Base-by-base conservation (phyloP, 352 stramenopile species). In the Pythium brassicae region DNA sequence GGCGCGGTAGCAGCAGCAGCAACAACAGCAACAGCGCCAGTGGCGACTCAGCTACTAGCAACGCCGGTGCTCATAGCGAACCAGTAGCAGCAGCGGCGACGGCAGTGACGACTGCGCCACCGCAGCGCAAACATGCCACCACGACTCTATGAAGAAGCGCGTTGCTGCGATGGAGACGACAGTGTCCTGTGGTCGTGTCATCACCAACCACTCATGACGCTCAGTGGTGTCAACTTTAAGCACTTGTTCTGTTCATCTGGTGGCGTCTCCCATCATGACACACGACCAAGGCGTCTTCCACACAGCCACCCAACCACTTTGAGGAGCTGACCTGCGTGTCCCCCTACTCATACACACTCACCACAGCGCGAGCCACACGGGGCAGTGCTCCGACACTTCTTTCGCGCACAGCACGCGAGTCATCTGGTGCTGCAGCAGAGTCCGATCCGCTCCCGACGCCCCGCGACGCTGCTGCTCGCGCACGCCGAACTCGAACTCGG, bases 331-430 rank as follows among this genome's bases (percentile, higher is more conserved):
- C n/a, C n/a, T n/a, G n/a, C n/a, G n/a, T n/a, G n/a, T n/a, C n/a
- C n/a, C n/a, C n/a, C n/a, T n/a, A n/a, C n/a, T n/a, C n/a, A n/a
- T n/a, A n/a, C n/a, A n/a, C n/a, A n/a, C n/a, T n/a, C 45, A 50
- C 6, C 27, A n/a, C 37, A 87, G 69, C 8, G 72, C 74, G 42
- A 83, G 53, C 65, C 67, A 90, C 25, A 86, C 79, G 11, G 77
- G 80, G 35, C 75, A 88, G 65, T 90, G 77, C 51, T 87, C 77
- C 2, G 74, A 84, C 4, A 88, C 60, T 42, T 87, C 77, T 26
- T 75, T 61, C 3, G 60, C 64, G 47, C 79, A 87, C 46, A 78
- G 65, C 2, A 71, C 32, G 19, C 71, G 71, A 32, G 23, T 26
- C 23, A 34, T 23, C 8, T 50, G 45, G 4, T 15, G 25, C 7